Evolutionary conservation across 768 basidiomycete genomes (phyloP).

Genomic region (Myochromella boudieri): DNA sequence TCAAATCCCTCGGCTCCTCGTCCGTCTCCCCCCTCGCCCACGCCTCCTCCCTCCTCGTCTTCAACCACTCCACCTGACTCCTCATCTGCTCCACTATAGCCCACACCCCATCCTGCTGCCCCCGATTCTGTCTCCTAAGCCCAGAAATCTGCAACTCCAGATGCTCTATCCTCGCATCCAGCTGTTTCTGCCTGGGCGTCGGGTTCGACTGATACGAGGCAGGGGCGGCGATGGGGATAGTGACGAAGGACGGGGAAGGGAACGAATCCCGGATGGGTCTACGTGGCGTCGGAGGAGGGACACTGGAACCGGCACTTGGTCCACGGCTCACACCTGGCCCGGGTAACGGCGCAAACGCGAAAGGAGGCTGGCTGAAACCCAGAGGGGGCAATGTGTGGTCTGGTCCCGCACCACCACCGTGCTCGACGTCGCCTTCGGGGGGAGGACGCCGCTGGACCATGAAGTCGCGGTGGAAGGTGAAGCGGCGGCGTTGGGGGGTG

Average conservation of each 20-base stretch:
- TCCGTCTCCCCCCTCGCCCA: conserved; percentile 14
- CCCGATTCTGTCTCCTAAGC: conserved; percentile 8
- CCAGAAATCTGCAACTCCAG: conserved; percentile 13
- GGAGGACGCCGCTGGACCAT: conserved; percentile 14
- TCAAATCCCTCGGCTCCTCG: conserved; percentile 2
- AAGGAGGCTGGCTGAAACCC: no score
- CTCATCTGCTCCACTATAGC: conserved; percentile 9
- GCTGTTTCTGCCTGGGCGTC: conserved; percentile 11
- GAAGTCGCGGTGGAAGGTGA: conserved; percentile 14
- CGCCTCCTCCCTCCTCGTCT: conserved; percentile 5
- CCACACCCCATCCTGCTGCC: conserved; percentile 1
- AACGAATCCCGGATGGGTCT: no score
- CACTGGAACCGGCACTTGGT: no score
- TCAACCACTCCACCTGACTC: conserved; percentile 15
- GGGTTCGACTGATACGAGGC: no score
- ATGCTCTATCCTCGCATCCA: conserved; percentile 7
- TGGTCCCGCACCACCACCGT: conserved; percentile 1
- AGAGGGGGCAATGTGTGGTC: background rate
- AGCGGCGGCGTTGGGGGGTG: no score
- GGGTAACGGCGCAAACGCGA: no score
- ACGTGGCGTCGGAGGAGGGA: no score
- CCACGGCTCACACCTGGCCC: no score
- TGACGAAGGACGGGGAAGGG: no score
- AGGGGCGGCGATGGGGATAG: background rate
- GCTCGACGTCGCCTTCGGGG: conserved; percentile 6